Conservation (phyloP, 345 rosid genomes). For the Lepidium didymum region DNA sequence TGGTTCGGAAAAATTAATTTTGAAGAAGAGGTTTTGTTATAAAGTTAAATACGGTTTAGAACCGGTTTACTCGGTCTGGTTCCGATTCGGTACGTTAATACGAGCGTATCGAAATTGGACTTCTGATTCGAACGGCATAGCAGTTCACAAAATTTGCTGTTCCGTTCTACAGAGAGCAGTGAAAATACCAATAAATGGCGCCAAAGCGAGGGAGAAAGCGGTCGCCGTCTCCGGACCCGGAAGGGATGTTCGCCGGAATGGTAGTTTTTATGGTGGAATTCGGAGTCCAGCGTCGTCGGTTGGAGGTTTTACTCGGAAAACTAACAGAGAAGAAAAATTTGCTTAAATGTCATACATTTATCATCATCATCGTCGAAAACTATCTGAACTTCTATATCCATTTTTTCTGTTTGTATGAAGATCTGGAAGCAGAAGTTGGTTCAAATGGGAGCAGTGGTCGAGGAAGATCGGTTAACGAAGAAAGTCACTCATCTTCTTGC, state of each 20-base stretch:
- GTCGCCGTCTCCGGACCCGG: conserved; percentile 41
- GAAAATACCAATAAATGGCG: conserved; percentile 44
- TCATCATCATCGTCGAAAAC: neutral
- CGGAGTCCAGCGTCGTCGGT: conserved; percentile 73
- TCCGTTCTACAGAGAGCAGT: neutral
- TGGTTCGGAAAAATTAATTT: too few species aligned
- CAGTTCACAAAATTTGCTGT: conserved; percentile 6
- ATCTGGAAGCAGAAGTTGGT: conserved; percentile 86
- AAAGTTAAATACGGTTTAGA: neutral
- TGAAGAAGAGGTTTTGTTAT: neutral
- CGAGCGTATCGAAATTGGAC: neutral
- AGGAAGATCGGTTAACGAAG: conserved; percentile 38
- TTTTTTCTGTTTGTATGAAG: conserved; percentile 24
- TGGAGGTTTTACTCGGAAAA: conserved; percentile 46
- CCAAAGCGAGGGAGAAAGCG: conserved; percentile 46
- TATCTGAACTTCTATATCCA: neutral
- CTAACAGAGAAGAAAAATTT: neutral
- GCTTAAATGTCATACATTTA: neutral
- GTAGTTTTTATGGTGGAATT: conserved; percentile 49
- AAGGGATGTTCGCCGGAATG: conserved; percentile 76
- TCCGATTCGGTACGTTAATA: neutral
- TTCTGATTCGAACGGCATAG: neutral
- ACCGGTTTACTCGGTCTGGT: neutral
- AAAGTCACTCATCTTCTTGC: conserved; percentile 66
- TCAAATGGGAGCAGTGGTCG: conserved; percentile 73